A percentile compares a stretch with the other conserved stretches of the same genome.
These are phyloP conservation scores for Candida krabiensis DNA, from an alignment of 805 yeast genomes.

Conservation along the genomic window DNA sequence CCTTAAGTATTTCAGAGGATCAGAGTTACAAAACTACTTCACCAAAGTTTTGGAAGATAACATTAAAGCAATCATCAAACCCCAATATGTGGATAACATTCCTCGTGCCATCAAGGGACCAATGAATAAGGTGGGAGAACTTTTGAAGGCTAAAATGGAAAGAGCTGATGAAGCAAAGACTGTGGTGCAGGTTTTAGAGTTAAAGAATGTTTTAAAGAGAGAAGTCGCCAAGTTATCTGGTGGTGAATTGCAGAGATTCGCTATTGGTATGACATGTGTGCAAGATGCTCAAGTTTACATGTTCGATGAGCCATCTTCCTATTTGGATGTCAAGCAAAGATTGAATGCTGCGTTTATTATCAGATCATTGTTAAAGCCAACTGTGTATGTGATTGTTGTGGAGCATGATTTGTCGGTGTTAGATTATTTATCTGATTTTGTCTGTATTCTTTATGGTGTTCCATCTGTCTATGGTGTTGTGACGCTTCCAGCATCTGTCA, in stretches of 20 bases:
- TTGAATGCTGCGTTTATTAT: conserved; percentile 94
- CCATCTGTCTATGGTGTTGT: conserved; percentile 99
- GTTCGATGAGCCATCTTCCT: conserved; percentile 99
- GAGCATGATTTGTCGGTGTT: conserved; percentile 98
- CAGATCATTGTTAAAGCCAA: conserved; percentile 75
- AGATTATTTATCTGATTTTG: conserved; percentile 95
- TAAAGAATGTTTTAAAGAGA: conserved; percentile 74
- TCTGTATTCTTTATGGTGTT: conserved; percentile 95
- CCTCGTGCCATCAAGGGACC: conserved; percentile 96
- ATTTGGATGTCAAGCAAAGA: conserved; percentile 98
- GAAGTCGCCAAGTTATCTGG: conserved; percentile 91
- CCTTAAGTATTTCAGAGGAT: conserved; percentile 88
- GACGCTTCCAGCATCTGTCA: conserved; percentile 91
- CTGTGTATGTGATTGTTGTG: conserved; percentile 89
- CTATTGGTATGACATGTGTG: conserved; percentile 95
- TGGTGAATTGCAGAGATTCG: conserved; percentile 98
- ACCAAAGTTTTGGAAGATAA: conserved; percentile 92
- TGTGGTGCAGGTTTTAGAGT: conserved; percentile 70
- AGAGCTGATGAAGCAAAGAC: conserved; percentile 66
- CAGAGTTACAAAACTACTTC: conserved; percentile 94
- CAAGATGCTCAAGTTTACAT: conserved; percentile 94
- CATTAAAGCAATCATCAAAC: conserved; percentile 96
- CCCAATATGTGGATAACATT: conserved; percentile 97
- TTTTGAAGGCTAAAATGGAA: conserved; percentile 75
- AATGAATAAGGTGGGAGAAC: conserved; percentile 79